Base-by-base conservation (phyloP, 2,329 filamentous ascomycete species). In the Aspergillus calidoustus region DNA sequence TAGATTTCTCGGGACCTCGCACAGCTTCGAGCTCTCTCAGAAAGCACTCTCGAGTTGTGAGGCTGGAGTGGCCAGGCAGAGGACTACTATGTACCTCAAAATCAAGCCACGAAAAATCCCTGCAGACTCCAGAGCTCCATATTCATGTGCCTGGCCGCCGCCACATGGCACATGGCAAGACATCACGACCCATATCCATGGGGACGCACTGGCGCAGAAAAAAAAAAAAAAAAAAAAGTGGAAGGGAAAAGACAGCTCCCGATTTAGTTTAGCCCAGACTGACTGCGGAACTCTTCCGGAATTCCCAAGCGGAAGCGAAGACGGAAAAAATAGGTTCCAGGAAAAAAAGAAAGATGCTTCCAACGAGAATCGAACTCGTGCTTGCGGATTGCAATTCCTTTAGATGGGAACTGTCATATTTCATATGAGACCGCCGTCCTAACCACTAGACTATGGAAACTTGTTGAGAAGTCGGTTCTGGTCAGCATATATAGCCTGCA, bases 331-430 rank as follows among this genome's bases (percentile, higher is more conserved):
- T n/a, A n/a, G n/a, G n/a, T n/a, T n/a, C n/a, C n/a, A n/a, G n/a
- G n/a, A n/a, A 44, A 44, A 38, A 58, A 46, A 57, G 28, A 19
- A 13, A 49, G 25, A 25, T 61, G 59, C 59, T 38, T 61, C 59
- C 59, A 61, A 61, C 59, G 59, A 61, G 59, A 61, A 61, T 61
- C 59, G 59, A 61, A 61, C 59, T 61, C 59, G 59, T 61, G 59
- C 54, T 61, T 61, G 54, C 59, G 59, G 59, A 61, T 61, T 61
- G 49, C 59, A 61, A 50, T 28, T 46, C 59, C 50, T 61, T 58
- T 61, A 46, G 59, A 58, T 58, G 23, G 59, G 59, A 54, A 43
- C 23, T 54, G 59, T 61, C 59, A 61, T 58, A 43, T 49, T 57
- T 38, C 31, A 56, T 56, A 61, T 61, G 59, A 61, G 59, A 61